These are phyloP conservation scores for Boletellus sp. DNA, from an alignment of 768 basidiomycete genomes.

Conservation along the genomic window DNA sequence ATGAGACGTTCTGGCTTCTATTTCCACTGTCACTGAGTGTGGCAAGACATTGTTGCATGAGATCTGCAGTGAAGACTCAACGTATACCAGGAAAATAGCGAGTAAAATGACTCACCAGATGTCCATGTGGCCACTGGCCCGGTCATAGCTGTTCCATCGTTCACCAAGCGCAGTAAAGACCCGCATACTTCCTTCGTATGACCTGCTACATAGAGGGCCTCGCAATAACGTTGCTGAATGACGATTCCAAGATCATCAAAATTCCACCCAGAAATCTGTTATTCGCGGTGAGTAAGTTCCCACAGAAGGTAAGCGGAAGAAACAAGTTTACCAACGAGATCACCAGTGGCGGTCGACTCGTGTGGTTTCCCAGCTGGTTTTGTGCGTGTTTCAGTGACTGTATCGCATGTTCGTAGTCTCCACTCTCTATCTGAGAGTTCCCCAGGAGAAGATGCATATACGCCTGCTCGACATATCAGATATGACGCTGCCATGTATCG, in stretches of 20 bases:
- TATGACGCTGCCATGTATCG: background rate
- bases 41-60: background rate
- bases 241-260: background rate
- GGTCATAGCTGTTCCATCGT: background rate
- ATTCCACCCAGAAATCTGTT: slow-evolving; percentile 4
- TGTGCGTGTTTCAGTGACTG: background rate
- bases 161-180: background rate
- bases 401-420: slow-evolving; percentile 4
- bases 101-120: background rate
- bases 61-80: background rate
- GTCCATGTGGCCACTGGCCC: background rate
- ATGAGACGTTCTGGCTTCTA: background rate
- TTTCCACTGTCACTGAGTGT: background rate
- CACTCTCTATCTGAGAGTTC: background rate
- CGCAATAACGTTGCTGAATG: background rate
- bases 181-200: background rate
- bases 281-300: background rate
- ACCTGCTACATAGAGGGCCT: background rate
- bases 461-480: background rate
- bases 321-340: slow-evolving; percentile 8
- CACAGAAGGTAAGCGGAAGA: too few species aligned
- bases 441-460: slow-evolving; percentile 7
- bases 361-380: background rate
- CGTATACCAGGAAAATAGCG: background rate
- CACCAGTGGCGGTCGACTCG: background rate